Conservation (phyloP, 768 basidiomycete species). For the Hortiboletus flavorubellus region DNA sequence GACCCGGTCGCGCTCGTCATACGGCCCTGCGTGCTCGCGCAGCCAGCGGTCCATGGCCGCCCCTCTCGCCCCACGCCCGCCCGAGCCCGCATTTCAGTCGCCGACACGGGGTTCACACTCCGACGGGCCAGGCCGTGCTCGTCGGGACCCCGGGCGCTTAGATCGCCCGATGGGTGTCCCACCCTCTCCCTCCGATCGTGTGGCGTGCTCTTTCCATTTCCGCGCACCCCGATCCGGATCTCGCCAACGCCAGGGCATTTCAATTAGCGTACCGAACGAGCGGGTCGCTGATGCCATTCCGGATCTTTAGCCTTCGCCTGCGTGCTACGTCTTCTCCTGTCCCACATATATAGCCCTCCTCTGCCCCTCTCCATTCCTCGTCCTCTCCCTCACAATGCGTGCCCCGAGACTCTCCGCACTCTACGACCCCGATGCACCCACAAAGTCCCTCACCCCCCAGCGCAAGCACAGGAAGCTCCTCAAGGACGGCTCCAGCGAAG, state of each 20-base stretch:
- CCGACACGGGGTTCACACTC: not conserved
- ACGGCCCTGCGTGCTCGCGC: constrained; percentile 56
- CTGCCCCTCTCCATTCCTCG: constrained; percentile 7
- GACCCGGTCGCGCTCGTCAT: constrained; percentile 53
- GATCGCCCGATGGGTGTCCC: constrained; percentile 20
- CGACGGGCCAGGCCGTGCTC: constrained; percentile 9
- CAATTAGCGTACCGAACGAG: constrained; percentile 29
- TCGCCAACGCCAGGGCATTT: constrained; percentile 30
- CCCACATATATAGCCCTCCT: constrained; percentile 35
- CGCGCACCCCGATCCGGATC: constrained; percentile 32
- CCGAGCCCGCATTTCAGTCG: constrained; percentile 9
- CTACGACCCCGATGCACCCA: constrained; percentile 17
- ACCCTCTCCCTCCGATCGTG: constrained; percentile 40
- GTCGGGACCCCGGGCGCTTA: constrained; percentile 22
- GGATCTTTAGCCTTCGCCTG: constrained; percentile 47
- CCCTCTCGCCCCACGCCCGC: not conserved
- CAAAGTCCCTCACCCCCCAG: constrained; percentile 54
- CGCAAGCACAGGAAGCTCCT: constrained; percentile 82
- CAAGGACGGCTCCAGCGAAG: constrained; percentile 74
- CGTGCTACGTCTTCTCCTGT: constrained; percentile 21
- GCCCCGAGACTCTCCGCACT: constrained; percentile 19
- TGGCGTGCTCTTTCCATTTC: constrained; percentile 51
- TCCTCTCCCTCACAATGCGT: constrained; percentile 22
- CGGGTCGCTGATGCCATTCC: constrained; percentile 29
- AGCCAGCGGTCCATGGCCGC: constrained; percentile 52